Conservation (phyloP, 1,284 basidiomycete species). For the Vanrija pseudolonga region DNA sequence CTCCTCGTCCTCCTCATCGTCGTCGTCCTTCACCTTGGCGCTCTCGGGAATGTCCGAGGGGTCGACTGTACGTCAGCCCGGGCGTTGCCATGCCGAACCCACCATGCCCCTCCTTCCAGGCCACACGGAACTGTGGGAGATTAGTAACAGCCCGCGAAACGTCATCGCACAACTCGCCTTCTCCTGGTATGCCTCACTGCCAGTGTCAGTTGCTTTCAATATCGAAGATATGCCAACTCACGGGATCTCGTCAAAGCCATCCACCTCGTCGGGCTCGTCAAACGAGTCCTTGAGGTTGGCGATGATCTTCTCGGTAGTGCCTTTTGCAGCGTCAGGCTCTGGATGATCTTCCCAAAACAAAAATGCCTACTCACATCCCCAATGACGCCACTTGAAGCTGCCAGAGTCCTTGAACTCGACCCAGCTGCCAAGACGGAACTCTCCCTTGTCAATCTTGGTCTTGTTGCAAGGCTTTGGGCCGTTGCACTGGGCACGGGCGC, state of each 20-base stretch:
- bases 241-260: conserved; percentile 48
- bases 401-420: conserved; percentile 70
- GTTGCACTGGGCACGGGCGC: conserved; percentile 71
- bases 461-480: conserved; percentile 79
- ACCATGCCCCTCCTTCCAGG: conserved; percentile 64
- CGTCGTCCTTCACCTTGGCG: conserved; percentile 50
- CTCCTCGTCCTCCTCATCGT: conserved; percentile 19
- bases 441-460: conserved; percentile 67
- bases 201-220: conserved; percentile 4
- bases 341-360: conserved; percentile 54
- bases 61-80: conserved; percentile 53
- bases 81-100: background rate
- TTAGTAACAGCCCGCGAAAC: conserved; percentile 21
- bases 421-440: conserved; percentile 67
- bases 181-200: conserved; percentile 50
- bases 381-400: conserved; percentile 57
- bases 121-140: conserved; percentile 54
- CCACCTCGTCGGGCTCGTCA: conserved; percentile 56
- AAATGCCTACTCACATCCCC: conserved; percentile 33
- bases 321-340: conserved; percentile 59
- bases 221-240: conserved; percentile 7
- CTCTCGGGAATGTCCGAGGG: conserved; percentile 71
- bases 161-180: conserved; percentile 30
- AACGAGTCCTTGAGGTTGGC: conserved; percentile 67
- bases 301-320: conserved; percentile 65